Percentiles rank a stretch among this genome's conserved stretches.
Evolutionary conservation across 148 eudicot species (phyloP).

Genomic region (Vaccinium darrowii): DNA sequence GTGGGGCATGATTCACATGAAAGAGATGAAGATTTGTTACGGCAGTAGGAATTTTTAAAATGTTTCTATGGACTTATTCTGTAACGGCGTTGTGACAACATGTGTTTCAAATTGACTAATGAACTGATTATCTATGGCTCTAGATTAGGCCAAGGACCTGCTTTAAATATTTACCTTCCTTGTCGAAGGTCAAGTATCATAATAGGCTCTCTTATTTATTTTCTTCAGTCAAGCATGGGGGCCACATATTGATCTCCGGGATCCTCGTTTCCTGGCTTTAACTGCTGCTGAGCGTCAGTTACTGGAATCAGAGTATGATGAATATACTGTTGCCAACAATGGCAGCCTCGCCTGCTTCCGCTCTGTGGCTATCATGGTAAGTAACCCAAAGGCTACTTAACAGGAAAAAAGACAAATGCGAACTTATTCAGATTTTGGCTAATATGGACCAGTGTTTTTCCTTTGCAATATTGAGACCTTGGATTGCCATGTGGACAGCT

Average conservation of each 20-base stretch:
- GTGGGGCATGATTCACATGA: not conserved
- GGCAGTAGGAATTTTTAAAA: not conserved
- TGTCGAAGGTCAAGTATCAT: not conserved
- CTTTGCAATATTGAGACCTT: constrained; percentile 3
- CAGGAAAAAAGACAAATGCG: too few species aligned
- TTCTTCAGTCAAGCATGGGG: constrained; percentile 71
- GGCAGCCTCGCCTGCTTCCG: constrained; percentile 63
- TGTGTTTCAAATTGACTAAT: not conserved
- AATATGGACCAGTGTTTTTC: not conserved
- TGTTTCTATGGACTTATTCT: not conserved
- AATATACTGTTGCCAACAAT: constrained; percentile 54
- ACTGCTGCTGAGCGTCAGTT: constrained; percentile 64
- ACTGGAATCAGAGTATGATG: constrained; percentile 73
- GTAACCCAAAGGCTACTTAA: constrained; percentile 11
- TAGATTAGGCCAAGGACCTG: not conserved
- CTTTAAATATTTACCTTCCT: not conserved
- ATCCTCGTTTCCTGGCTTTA: constrained; percentile 59
- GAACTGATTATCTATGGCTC: not conserved
- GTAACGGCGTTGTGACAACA: not conserved
- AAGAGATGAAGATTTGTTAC: not conserved
- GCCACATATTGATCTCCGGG: constrained; percentile 49
- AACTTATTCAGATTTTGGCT: not conserved
- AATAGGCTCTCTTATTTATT: not conserved
- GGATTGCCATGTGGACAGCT: constrained; percentile 42
- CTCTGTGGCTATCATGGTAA: constrained; percentile 58